phyloP scores from a whole-genome alignment of 768 basidiomycete genomes.

The Coprinellus micaceus region DNA sequence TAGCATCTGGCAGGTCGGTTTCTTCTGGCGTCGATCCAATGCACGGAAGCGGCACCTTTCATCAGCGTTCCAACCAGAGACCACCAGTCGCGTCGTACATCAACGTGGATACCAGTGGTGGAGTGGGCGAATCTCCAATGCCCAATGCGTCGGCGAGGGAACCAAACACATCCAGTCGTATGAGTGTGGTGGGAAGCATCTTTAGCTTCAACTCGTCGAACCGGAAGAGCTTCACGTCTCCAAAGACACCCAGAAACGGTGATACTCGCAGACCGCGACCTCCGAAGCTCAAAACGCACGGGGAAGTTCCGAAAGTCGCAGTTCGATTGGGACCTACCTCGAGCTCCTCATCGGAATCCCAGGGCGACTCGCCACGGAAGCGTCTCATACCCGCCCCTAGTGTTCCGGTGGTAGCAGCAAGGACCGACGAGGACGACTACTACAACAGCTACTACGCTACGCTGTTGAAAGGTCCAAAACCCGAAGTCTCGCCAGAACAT shows the following conservation, averaged over 20 bases:
- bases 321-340: not conserved
- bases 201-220: slow-evolving; percentile 40
- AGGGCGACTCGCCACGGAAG: not conserved
- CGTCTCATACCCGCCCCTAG: not conserved
- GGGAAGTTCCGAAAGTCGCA: not conserved
- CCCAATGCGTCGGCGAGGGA: slow-evolving; percentile 32
- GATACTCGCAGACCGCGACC: not conserved
- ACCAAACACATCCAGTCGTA: slow-evolving; percentile 31
- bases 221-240: not conserved
- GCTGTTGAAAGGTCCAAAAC: slow-evolving; percentile 19
- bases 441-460: slow-evolving; percentile 51
- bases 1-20: slow-evolving; percentile 37
- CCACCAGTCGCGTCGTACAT: slow-evolving; percentile 39
- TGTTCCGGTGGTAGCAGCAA: slow-evolving; percentile 4
- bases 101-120: slow-evolving; percentile 47
- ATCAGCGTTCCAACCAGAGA: slow-evolving; percentile 33
- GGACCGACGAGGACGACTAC: slow-evolving; percentile 40
- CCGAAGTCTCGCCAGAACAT: slow-evolving; percentile 4
- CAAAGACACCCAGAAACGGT: not conserved
- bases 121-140: slow-evolving; percentile 64
- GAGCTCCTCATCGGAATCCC: slow-evolving; percentile 2
- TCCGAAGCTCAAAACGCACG: not conserved
- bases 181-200: slow-evolving; percentile 52
- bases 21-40: slow-evolving; percentile 38
- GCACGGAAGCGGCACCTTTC: slow-evolving; percentile 26